phyloP scores from a whole-genome alignment of 768 basidiomycete genomes.

The Phlebiopsis flavidoalba region DNA sequence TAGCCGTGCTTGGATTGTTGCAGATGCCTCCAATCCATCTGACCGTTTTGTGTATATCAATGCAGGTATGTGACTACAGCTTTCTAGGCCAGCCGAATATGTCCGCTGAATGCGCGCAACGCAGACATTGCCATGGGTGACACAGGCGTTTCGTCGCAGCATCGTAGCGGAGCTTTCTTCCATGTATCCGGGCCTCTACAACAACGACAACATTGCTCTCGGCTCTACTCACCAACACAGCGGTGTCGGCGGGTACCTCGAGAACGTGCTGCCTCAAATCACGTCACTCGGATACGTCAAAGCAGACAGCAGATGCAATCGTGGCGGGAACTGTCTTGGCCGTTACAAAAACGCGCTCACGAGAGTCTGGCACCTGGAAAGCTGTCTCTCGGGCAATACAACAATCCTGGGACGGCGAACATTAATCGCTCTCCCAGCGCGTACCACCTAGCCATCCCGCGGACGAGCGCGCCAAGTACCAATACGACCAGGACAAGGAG shows the following conservation, averaged over 20 bases:
- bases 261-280: constrained; percentile 73
- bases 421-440: constrained; percentile 73
- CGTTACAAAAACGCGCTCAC: constrained; percentile 65
- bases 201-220: constrained; percentile 67
- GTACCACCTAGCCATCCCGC: constrained; percentile 66
- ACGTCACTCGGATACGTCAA: constrained; percentile 72
- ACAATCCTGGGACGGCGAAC: constrained; percentile 64
- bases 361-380: constrained; percentile 52
- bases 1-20: constrained; percentile 72
- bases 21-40: constrained; percentile 47
- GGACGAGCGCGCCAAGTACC: constrained; percentile 60
- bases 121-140: constrained; percentile 82
- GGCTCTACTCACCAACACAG: constrained; percentile 73
- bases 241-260: constrained; percentile 75
- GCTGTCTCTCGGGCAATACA: constrained; percentile 62
- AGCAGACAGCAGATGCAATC: constrained; percentile 67
- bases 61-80: constrained; percentile 38
- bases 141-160: constrained; percentile 63
- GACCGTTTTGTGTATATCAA: constrained; percentile 74
- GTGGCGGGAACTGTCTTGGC: constrained; percentile 64
- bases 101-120: background rate
- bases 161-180: constrained; percentile 54
- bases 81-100: background rate
- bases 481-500: constrained; percentile 71
- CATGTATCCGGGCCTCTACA: constrained; percentile 60